Evolutionary conservation across 306 rosid genomes (phyloP).

Genomic region (Lotus japonicus): DNA sequence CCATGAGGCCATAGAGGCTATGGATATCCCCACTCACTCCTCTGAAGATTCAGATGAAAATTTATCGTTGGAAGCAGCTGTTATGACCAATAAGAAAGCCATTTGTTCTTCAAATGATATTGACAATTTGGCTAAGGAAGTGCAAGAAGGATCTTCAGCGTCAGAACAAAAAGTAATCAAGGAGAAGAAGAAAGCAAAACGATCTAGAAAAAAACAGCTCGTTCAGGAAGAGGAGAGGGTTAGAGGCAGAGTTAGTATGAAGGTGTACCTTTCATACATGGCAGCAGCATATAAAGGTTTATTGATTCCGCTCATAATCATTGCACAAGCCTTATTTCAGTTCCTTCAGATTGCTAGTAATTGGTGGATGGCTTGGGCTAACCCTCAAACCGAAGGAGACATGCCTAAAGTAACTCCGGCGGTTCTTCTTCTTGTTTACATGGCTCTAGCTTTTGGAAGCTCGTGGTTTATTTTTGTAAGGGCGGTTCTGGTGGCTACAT

Average conservation of each 20-base stretch:
- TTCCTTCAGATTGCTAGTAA: constrained; percentile 99
- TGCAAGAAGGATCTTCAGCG: constrained; percentile 71
- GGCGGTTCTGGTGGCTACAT: constrained; percentile 92
- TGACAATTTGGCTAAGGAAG: constrained; percentile 74
- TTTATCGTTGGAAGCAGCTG: constrained; percentile 43
- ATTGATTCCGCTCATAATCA: constrained; percentile 79
- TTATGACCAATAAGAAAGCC: constrained; percentile 40
- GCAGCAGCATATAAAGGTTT: constrained; percentile 95
- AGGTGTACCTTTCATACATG: constrained; percentile 94
- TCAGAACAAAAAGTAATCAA: constrained; percentile 62
- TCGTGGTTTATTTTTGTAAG: constrained; percentile 88
- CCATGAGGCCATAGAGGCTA: constrained; percentile 97
- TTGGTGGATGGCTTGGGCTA: constrained; percentile 99
- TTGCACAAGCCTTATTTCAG: constrained; percentile 84
- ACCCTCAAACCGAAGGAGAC: constrained; percentile 97
- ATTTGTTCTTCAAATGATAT: constrained; percentile 42
- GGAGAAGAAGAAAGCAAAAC: constrained; percentile 92
- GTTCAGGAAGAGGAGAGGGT: constrained; percentile 99
- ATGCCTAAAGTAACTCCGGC: constrained; percentile 75
- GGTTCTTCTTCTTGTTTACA: constrained; percentile 77
- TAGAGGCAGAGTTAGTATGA: constrained; percentile 99
- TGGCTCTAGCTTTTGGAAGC: constrained; percentile 98
- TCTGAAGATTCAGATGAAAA: constrained; percentile 88
- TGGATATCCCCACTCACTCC: constrained; percentile 89
- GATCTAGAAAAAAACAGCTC: constrained; percentile 84